Evolutionary conservation across 2,329 filamentous ascomycete genomes (phyloP), one percentile per base, ranked within the genome.

Genomic region (Chaetomiaceae sp.): DNA sequence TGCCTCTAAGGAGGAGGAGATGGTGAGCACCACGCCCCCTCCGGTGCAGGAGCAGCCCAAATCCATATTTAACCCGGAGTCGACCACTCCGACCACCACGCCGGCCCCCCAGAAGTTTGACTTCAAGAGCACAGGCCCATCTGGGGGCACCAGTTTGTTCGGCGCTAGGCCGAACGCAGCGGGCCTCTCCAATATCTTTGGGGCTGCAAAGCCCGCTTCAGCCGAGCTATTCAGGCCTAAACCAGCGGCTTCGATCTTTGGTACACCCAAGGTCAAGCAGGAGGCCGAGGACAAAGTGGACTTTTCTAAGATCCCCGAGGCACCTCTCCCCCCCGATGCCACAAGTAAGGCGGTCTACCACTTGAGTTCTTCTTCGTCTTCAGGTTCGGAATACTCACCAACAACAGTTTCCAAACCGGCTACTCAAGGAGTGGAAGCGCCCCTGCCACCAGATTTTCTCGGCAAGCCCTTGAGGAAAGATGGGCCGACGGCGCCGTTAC

Each of bases 301-400:
- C 48, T 51, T 60, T n/a, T 54, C 56, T 10, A 51, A 52, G 41
- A 55, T 61, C 18, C 52, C 62, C 41, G 59, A 64, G 48, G 57
- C 56, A 26, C 75, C 76, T 47, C 62, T 79, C 4, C 76, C 77
- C 27, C 75, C 76, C 18, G 75, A 79, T 51, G 64, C 73, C 47
- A 78, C 69, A 44, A 80, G 75, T 68, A 78, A 73, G 66, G 62
- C 65, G 48, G 60, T 65, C 41, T 78, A 71, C 56, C 63, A 68
- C 40, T 54, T 76, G 32, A 73, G 71, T 15, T 75, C 73, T 15
- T 75, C 73, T 35, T 76, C 75, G 49, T 78, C 75, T 38, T 65
- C 68, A 51, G 62, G 65, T 42, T 71, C 73, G 45, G 63, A 59
- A 55, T 58, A 62, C 43, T 60, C 62, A 46, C 61, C 63, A 56